phyloP scores from a whole-genome alignment of 768 basidiomycete species.

The Collybia mongolica region DNA sequence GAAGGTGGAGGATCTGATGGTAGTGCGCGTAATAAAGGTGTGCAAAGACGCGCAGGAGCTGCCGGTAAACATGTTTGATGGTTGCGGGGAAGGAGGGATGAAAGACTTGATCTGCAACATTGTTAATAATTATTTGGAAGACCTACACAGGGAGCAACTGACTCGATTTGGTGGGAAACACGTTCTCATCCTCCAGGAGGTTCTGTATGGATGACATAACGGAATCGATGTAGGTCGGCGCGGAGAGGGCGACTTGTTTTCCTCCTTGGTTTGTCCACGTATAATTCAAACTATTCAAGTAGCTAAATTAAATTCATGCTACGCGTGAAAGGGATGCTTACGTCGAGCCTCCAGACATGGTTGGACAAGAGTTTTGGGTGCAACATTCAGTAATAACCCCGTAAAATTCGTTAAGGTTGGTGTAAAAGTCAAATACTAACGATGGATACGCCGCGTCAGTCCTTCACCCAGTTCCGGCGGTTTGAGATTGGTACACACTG shows the following conservation, averaged over 20 bases:
- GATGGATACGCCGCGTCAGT: neutral
- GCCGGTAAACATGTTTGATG: conserved; percentile 91
- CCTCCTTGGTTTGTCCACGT: conserved; percentile 93
- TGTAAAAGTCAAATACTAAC: conserved; percentile 95
- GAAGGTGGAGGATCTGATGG: conserved; percentile 85
- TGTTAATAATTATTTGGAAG: conserved; percentile 1
- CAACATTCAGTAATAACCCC: conserved; percentile 92
- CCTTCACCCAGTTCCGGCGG: neutral
- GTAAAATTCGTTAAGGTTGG: conserved; percentile 96
- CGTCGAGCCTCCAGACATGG: conserved; percentile 89
- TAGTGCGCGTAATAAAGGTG: conserved; percentile 98
- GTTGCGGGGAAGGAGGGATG: conserved; percentile 87
- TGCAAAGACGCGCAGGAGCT: conserved; percentile 94
- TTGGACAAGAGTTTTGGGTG: conserved; percentile 84
- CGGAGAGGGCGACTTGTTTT: conserved; percentile 83
- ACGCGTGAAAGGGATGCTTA: conserved; percentile 35
- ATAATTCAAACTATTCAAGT: conserved; percentile 72
- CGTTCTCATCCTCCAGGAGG: conserved; percentile 88
- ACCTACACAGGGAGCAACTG: conserved; percentile 19
- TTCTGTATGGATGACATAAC: conserved; percentile 98
- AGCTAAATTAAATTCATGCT: neutral
- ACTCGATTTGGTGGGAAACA: conserved; percentile 97
- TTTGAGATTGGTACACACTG: conserved; percentile 47
- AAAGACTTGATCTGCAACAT: conserved; percentile 72
- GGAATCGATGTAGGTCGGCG: conserved; percentile 96